Evolutionary conservation across 2,329 filamentous ascomycete species (phyloP), one percentile per base, ranked within the genome.

Genomic region (Aspergillus bombycis): DNA sequence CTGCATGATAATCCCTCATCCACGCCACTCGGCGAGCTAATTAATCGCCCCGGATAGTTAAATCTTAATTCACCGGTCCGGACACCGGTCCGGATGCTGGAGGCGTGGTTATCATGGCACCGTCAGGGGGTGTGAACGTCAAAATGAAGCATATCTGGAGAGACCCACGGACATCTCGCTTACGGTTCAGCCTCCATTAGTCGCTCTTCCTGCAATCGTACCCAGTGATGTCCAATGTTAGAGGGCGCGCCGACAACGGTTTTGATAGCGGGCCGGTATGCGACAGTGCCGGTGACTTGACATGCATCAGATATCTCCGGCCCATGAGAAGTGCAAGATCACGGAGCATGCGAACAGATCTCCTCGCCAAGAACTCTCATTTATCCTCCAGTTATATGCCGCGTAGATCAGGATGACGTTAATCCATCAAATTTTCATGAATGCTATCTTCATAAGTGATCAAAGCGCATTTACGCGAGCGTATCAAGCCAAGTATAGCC

Each of bases 41-140:
- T 16, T 21, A 19, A 16, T 26, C n/a, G 30, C 32, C 52, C 32
- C 32, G 52, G 14, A 52, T 43, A 38, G 26, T 16, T 50, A 38
- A 41, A 46, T 48, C 36, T 46, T 21, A 38, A 30, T 53, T 45
- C 12, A 64, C 63, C 63, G 63, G 63, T 63, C 63, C 63, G 63
- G 58, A 50, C 32, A 58, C 63, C 63, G 63, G 63, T 60, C 63
- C 61, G 63, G 63, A 34, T 10, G 21, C 21, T 28, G 52, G 14
- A 16, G 12, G 11, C 6, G 16, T 36, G 7, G n/a, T 38, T 38
- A 55, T 55, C 32, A 55, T 19, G 12, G 6, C 19, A 38, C 10
- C 28, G 7, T 46, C 26, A 34, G 19, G 41, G n/a, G 9, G 26
- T 30, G 23, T 52, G 46, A 21, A 46, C 38, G 34, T 32, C 26